phyloP scores from a whole-genome alignment of 1,284 basidiomycete genomes.

The Trichosporon ovoides region DNA sequence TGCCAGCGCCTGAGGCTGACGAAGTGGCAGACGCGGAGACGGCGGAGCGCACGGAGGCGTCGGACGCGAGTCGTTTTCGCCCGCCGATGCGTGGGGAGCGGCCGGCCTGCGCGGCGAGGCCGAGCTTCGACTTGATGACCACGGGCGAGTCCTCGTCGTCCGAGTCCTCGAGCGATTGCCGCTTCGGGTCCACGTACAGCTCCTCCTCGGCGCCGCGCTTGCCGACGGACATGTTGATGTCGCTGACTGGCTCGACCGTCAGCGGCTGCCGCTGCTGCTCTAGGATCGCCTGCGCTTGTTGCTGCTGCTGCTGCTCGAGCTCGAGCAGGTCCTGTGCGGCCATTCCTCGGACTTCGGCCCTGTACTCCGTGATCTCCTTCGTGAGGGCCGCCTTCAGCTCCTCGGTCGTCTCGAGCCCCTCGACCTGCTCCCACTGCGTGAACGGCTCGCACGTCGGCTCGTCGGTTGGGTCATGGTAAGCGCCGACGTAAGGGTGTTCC shows the following conservation, averaged over 20 bases:
- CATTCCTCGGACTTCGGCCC: conserved; percentile 64
- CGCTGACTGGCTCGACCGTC: neutral
- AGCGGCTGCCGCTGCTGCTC: neutral
- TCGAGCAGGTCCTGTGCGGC: conserved; percentile 32
- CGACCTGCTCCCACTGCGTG: conserved; percentile 76
- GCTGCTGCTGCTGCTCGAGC: conserved; percentile 9
- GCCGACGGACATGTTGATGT: neutral
- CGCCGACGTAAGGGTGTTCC: conserved; percentile 81
- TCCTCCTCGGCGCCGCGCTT: neutral
- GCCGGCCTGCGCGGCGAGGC: conserved; percentile 1
- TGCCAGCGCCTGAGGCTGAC: neutral
- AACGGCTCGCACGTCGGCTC: conserved; percentile 78
- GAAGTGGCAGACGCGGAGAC: neutral
- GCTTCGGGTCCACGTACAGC: neutral
- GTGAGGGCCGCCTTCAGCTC: conserved; percentile 73
- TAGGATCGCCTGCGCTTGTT: conserved; percentile 4
- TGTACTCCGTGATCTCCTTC: conserved; percentile 76
- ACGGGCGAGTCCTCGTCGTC: conserved; percentile 11
- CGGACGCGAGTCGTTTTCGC: neutral
- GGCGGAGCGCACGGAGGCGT: neutral
- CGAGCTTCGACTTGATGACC: conserved; percentile 15
- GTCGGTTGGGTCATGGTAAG: conserved; percentile 83
- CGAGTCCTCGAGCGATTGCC: neutral
- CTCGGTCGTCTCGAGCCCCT: conserved; percentile 71
- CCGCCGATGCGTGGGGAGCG: conserved; percentile 17